These are phyloP conservation scores for Epichloe elymi DNA, from an alignment of 2,329 filamentous ascomycete species.

Conservation along the genomic window DNA sequence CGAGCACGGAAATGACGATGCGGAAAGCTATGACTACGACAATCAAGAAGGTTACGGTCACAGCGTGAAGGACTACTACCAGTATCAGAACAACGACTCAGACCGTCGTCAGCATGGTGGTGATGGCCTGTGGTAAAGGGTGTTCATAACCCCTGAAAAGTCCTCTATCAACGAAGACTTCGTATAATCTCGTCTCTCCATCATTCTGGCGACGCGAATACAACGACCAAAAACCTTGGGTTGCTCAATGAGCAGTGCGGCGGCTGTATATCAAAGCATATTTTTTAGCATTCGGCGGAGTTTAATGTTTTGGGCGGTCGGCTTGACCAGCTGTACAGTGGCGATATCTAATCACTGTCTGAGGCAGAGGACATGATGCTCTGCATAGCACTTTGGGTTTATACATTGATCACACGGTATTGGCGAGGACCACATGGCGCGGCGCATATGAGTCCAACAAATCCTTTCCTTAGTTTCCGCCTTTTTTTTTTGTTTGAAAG, in stretches of 20 bases:
- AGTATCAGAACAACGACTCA: constrained; percentile 22
- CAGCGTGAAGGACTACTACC: constrained; percentile 28
- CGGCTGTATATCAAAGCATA: constrained; percentile 12
- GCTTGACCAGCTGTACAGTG: constrained; percentile 13
- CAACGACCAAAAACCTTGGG: not conserved
- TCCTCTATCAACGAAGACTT: constrained; percentile 4
- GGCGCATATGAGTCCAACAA: not conserved
- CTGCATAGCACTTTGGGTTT: not conserved
- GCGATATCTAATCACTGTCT: not conserved
- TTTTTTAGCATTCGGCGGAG: constrained; percentile 22
- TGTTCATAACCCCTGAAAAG: not conserved
- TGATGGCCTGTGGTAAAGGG: constrained; percentile 31
- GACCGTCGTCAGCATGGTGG: constrained; percentile 22
- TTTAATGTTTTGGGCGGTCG: constrained; percentile 15
- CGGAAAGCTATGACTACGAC: constrained; percentile 25
- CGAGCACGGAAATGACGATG: constrained; percentile 30
- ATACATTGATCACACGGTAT: not conserved
- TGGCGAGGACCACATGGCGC: not conserved
- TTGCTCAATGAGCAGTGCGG: not conserved
- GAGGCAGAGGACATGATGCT: not conserved
- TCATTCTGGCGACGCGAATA: constrained; percentile 6
- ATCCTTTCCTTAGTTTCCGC: not conserved
- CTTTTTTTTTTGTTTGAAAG: not conserved
- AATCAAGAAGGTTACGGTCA: constrained; percentile 25
- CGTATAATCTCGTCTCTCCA: constrained; percentile 5